phyloP scores from a whole-genome alignment of 2,329 filamentous ascomycete genomes.

The Stagonosporopsis tanaceti region DNA sequence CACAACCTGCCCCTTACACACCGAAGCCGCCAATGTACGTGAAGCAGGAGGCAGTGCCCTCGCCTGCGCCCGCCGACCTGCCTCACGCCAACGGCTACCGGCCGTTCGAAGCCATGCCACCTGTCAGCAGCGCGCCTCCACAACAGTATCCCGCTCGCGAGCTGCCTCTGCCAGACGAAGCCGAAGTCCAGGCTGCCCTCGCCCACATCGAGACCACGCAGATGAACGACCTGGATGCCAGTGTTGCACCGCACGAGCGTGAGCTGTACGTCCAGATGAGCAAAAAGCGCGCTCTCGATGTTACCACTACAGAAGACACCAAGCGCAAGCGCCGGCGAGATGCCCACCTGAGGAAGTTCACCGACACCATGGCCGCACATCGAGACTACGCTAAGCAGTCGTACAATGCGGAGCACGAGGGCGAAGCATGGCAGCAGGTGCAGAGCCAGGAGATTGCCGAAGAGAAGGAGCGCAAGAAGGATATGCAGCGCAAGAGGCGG shows the following conservation, averaged over 20 bases:
- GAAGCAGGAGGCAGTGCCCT: slow-evolving; percentile 47
- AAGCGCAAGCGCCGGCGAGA: slow-evolving; percentile 70
- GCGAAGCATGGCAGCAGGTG: slow-evolving; percentile 83
- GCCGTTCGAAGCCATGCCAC: slow-evolving; percentile 36
- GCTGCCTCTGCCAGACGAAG: slow-evolving; percentile 58
- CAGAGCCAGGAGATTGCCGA: slow-evolving; percentile 88
- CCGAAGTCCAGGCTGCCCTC: slow-evolving; percentile 73
- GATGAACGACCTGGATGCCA: slow-evolving; percentile 64
- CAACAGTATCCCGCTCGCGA: slow-evolving; percentile 35
- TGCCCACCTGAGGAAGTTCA: slow-evolving; percentile 63
- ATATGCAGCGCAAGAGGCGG: slow-evolving; percentile 97
- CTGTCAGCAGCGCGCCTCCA: slow-evolving; percentile 29
- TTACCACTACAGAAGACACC: slow-evolving; percentile 68
- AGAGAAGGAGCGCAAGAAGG: slow-evolving; percentile 99
- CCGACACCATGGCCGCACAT: slow-evolving; percentile 70
- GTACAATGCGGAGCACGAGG: slow-evolving; percentile 79
- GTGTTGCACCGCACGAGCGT: slow-evolving; percentile 60
- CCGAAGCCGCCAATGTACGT: slow-evolving; percentile 42
- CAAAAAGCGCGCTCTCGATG: slow-evolving; percentile 73
- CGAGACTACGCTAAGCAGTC: slow-evolving; percentile 76
- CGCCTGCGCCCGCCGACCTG: slow-evolving; percentile 38
- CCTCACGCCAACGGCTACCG: slow-evolving; percentile 29
- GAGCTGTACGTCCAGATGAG: slow-evolving; percentile 62
- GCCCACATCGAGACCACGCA: slow-evolving; percentile 65
- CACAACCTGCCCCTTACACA: slow-evolving; percentile 44